phyloP scores from a whole-genome alignment of 768 basidiomycete genomes.

The Leccinellum luteum region DNA sequence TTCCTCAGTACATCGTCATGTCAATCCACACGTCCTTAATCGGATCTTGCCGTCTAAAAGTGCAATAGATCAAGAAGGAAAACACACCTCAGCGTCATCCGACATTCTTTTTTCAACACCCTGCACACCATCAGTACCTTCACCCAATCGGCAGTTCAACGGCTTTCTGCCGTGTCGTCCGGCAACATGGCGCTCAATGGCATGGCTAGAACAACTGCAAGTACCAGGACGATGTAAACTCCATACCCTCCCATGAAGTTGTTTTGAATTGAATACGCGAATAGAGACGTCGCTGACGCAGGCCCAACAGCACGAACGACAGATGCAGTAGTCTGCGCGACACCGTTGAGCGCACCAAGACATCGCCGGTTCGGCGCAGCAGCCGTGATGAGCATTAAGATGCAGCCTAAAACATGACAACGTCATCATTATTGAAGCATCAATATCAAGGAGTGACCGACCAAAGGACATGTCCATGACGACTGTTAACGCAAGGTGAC shows the following conservation, averaged over 20 bases:
- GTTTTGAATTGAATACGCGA: conserved; percentile 36
- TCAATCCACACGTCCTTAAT: not conserved
- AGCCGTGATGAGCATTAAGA: conserved; percentile 67
- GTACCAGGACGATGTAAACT: conserved; percentile 32
- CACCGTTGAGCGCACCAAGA: conserved; percentile 69
- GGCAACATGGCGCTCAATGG: conserved; percentile 24
- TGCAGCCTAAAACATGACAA: conserved; percentile 44
- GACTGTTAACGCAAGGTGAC: conserved; percentile 22
- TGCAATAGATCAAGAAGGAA: conserved; percentile 7
- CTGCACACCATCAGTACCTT: not conserved
- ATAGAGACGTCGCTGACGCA: conserved; percentile 32
- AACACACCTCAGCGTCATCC: conserved; percentile 9
- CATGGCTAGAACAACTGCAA: conserved; percentile 12
- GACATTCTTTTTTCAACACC: not conserved
- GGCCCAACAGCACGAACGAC: conserved; percentile 35
- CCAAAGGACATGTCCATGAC: conserved; percentile 35
- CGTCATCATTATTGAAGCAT: conserved; percentile 3
- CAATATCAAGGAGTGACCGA: conserved; percentile 13
- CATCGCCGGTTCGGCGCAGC: conserved; percentile 64
- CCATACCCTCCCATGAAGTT: conserved; percentile 37
- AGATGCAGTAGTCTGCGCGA: conserved; percentile 30
- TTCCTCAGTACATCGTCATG: not conserved
- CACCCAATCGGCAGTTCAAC: conserved; percentile 16
- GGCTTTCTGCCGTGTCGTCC: conserved; percentile 14
- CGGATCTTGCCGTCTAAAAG: conserved; percentile 1